Evolutionary conservation across 192 early-diverging fungal species (phyloP).

Genomic region (Backusella tuberculispora): DNA sequence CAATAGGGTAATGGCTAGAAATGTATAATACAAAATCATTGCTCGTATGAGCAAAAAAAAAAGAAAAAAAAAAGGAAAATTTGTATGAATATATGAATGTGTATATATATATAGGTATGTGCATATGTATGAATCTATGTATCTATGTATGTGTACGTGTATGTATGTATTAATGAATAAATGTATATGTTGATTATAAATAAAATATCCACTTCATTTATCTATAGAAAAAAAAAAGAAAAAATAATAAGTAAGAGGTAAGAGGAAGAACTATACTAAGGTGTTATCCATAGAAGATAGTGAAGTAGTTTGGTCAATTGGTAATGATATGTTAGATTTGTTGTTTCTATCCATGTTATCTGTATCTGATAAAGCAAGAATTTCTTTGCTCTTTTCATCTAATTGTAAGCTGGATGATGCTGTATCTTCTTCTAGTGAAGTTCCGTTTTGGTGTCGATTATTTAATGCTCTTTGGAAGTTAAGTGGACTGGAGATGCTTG

Average conservation of each 20-base stretch:
- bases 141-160: no score
- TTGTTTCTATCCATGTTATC: background rate
- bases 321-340: background rate
- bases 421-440: background rate
- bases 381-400: background rate
- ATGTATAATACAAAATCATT: background rate
- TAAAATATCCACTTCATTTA: background rate
- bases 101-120: background rate
- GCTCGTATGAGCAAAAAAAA: no score
- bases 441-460: background rate
- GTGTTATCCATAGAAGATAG: background rate
- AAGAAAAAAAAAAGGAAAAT: background rate
- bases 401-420: background rate
- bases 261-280: background rate
- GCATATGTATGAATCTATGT: background rate
- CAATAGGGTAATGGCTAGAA: background rate
- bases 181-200: background rate
- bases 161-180: no score
- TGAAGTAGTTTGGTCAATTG: background rate
- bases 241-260: no score
- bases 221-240: background rate
- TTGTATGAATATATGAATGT: background rate
- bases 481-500: background rate
- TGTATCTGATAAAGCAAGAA: background rate
- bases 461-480: background rate